Percentiles rank a stretch among this genome's conserved stretches.
Conservation (phyloP, 441 rosid genomes). For the Erysimum pusillum region DNA sequence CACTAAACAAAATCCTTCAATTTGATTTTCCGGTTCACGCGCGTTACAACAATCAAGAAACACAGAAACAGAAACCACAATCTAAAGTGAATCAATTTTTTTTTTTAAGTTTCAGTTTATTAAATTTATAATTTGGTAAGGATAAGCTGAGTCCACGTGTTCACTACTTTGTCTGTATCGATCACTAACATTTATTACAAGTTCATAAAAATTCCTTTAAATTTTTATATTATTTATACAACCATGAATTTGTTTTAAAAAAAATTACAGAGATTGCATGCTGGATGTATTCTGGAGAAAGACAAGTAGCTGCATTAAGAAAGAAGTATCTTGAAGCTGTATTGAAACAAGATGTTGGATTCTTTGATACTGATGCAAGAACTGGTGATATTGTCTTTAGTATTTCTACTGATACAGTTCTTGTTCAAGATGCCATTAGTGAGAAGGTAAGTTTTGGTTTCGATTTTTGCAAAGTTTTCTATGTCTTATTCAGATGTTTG, state of each 20-base stretch:
- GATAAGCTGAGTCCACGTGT: slow-evolving; percentile 63
- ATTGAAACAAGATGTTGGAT: slow-evolving; percentile 94
- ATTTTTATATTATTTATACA: background rate
- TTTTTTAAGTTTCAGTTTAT: too few relatives aligned
- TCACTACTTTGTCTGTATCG: slow-evolving; percentile 51
- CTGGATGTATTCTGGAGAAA: slow-evolving; percentile 98
- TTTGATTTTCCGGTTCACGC: too few relatives aligned
- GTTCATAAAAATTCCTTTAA: slow-evolving; percentile 7
- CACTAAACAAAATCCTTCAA: too few relatives aligned
- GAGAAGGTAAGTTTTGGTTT: slow-evolving; percentile 70
- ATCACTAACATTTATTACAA: slow-evolving; percentile 44
- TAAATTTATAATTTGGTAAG: background rate
- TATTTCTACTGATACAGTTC: slow-evolving; percentile 96
- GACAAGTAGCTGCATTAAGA: slow-evolving; percentile 89
- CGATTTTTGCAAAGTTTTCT: background rate
- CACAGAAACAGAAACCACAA: background rate
- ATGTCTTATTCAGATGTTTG: slow-evolving; percentile 31
- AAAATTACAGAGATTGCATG: slow-evolving; percentile 81
- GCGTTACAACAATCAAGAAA: too few relatives aligned
- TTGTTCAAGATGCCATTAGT: slow-evolving; percentile 98
- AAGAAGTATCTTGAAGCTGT: slow-evolving; percentile 95
- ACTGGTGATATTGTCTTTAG: slow-evolving; percentile 97
- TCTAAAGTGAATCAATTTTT: background rate
- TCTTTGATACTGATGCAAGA: slow-evolving; percentile 98
- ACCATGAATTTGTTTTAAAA: background rate